Conservation (phyloP, 2,329 filamentous ascomycete species). For the Aspergillus persii region DNA sequence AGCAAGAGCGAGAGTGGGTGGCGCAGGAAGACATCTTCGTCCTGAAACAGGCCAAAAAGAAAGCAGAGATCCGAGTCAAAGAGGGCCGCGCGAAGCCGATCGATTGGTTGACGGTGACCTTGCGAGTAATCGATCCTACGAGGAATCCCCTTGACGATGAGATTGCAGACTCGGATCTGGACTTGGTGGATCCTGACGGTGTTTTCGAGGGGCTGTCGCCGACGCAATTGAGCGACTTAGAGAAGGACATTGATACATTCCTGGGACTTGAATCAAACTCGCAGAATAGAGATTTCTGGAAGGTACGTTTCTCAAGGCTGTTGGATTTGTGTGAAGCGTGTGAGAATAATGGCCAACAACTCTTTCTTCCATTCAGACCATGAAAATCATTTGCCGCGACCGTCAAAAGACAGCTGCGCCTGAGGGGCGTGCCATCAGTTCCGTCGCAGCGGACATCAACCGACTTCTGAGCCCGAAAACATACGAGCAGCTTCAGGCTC, state of each 20-base stretch:
- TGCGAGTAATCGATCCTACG: conserved; percentile 83
- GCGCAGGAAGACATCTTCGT: conserved; percentile 96
- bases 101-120: conserved; percentile 87
- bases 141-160: conserved; percentile 80
- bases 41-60: conserved; percentile 95
- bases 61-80: conserved; percentile 89
- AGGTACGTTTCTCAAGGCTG: conserved; percentile 41
- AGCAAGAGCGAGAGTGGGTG: conserved; percentile 79
- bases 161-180: conserved; percentile 71
- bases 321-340: not conserved
- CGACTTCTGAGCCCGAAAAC: conserved; percentile 81
- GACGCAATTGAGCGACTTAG: conserved; percentile 69
- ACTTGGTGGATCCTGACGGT: conserved; percentile 75
- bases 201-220: conserved; percentile 72
- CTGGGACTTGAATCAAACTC: conserved; percentile 73
- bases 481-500: conserved; percentile 76
- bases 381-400: conserved; percentile 80
- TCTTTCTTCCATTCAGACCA: conserved; percentile 53
- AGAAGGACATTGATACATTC: conserved; percentile 79
- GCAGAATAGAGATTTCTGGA: conserved; percentile 86
- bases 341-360: conserved; percentile 7
- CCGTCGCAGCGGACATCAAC: conserved; percentile 85
- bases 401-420: conserved; percentile 63
- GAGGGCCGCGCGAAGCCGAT: conserved; percentile 88
- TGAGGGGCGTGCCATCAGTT: conserved; percentile 74